Base-by-base conservation (phyloP, 192 early-diverging fungal species). In the Coemansia sp. region DNA sequence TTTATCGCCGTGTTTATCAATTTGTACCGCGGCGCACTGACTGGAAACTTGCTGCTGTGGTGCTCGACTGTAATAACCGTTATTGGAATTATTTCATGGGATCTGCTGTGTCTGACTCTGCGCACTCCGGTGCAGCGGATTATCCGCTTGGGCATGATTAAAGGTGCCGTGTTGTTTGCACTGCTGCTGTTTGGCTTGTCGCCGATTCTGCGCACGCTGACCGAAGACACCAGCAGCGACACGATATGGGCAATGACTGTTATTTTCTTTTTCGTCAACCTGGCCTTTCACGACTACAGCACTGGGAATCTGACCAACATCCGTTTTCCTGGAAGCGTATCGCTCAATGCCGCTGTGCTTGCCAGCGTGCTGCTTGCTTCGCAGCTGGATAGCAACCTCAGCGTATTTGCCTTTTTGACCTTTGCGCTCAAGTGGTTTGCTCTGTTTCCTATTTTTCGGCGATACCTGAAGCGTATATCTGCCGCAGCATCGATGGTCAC, bases 331-430 rank as follows among this genome's bases (percentile, higher is more conserved):
- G 94, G 94, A 21, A 94, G 94, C 3, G 81, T 97, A n/a, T 94
- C 94, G n/a, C 91, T 96, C 25, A 98, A 97, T 72, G 93, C 94
- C 0, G 95, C 93, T 10, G 92, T 97, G 43, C 95, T 96, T 73
- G 95, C 94, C 0, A 92, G 92, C 12, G 93, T 97, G 1, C 79
- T 98, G 9, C 75, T 98, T 17, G 93, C 94, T 0, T 97, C 95
- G 3, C 83, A 92, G 54, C 82, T 98, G 19, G 58, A 85, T 56
- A 90, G 88, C 59, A 92, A 96, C 64, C 58, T 88, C n/a, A 85
- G 90, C 72, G 95, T 96, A 1, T 96, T 93, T 83, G 89, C 87
- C 0, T 85, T 98, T 55, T 80, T 97, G 80, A 78, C 88, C 1
- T 90, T 93, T 83, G 91, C 94, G 21, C 86, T 98, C 10, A 84